Conservation (phyloP, 305 asterid genomes). For the Ajuga reptans region DNA sequence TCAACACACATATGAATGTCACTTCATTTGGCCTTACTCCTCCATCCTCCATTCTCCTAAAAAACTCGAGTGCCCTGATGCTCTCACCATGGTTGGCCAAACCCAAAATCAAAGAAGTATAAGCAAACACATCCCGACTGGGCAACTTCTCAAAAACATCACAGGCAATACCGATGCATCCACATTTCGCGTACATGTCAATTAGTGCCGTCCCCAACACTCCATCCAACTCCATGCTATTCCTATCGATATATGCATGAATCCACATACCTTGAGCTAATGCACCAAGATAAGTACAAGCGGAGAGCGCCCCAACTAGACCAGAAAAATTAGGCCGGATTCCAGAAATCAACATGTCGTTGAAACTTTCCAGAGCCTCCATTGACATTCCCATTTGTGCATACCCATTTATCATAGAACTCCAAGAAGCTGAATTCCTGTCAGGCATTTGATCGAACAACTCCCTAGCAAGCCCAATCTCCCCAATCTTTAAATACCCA, state of each 20-base stretch:
- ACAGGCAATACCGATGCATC: constrained; percentile 33
- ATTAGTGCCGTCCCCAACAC: constrained; percentile 39
- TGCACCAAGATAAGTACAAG: constrained; percentile 38
- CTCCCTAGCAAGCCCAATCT: constrained; percentile 24
- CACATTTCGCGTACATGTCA: constrained; percentile 51
- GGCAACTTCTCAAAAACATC: constrained; percentile 35
- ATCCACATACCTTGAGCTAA: constrained; percentile 47
- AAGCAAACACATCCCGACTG: constrained; percentile 32
- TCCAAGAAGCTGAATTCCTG: constrained; percentile 43
- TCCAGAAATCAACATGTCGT: constrained; percentile 33
- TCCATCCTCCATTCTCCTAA: constrained; percentile 37
- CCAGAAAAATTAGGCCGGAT: constrained; percentile 32
- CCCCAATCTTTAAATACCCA: constrained; percentile 36
- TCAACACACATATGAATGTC: constrained; percentile 38
- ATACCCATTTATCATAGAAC: constrained; percentile 45
- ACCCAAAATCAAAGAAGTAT: constrained; percentile 41
- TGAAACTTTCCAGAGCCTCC: constrained; percentile 35
- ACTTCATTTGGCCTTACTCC: constrained; percentile 40
- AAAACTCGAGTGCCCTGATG: constrained; percentile 27
- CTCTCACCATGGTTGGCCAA: constrained; percentile 43
- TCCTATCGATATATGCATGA: constrained; percentile 32
- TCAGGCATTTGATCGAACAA: constrained; percentile 53
- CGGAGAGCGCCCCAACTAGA: constrained; percentile 37
- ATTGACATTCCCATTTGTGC: constrained; percentile 35
- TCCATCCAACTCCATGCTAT: constrained; percentile 27